Percentiles rank a stretch among this genome's conserved stretches.
Conservation (phyloP, 768 basidiomycete genomes). For the Phanerochaete sordida region DNA sequence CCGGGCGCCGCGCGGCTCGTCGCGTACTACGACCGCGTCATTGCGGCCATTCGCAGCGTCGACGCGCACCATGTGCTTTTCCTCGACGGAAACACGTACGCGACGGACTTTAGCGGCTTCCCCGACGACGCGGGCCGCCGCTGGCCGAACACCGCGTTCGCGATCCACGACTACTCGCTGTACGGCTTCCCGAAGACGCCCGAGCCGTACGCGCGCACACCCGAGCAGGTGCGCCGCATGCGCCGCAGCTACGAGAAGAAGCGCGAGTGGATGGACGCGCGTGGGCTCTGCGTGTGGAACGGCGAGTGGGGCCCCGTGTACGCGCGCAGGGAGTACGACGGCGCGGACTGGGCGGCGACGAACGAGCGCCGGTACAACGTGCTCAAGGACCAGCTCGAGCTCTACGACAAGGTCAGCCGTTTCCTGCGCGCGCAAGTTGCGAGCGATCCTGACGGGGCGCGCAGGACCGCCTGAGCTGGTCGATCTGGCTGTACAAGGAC, state of each 20-base stretch:
- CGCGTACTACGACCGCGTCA: conserved; percentile 63
- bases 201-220: conserved; percentile 49
- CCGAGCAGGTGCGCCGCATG: conserved; percentile 50
- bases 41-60: conserved; percentile 65
- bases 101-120: conserved; percentile 72
- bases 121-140: conserved; percentile 51
- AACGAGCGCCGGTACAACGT: conserved; percentile 67
- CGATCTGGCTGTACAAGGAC: conserved; percentile 87
- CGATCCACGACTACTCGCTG: conserved; percentile 75
- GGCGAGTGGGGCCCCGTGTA: conserved; percentile 90
- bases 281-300: conserved; percentile 68
- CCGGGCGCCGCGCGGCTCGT: conserved; percentile 44
- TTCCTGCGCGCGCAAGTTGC: not conserved
- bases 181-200: conserved; percentile 68
- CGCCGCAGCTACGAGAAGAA: conserved; percentile 68
- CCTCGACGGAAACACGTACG: conserved; percentile 84
- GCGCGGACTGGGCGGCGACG: conserved; percentile 56
- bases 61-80: conserved; percentile 74
- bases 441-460: not conserved
- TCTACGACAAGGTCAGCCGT: conserved; percentile 55
- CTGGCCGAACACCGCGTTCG: conserved; percentile 72
- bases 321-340: conserved; percentile 50
- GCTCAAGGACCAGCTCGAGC: conserved; percentile 67
- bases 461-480: conserved; percentile 59
- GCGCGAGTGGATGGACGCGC: conserved; percentile 71